Percentiles rank a stretch among this genome's conserved stretches.
phyloP scores from a whole-genome alignment of 1,284 basidiomycete species.

The Porogramme epimiltina region DNA sequence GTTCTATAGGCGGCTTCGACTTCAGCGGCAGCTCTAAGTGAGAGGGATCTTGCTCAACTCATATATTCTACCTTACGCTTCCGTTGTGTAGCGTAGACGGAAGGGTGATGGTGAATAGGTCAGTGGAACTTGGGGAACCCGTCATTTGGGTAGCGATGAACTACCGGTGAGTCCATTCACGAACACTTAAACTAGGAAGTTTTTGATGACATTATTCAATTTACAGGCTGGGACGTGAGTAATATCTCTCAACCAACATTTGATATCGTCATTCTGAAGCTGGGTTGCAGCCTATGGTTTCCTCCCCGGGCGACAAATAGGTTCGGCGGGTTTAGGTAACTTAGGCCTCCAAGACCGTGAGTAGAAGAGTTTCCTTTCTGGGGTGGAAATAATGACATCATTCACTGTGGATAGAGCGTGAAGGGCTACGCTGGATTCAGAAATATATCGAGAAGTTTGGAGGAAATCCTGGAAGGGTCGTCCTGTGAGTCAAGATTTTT shows the following conservation, averaged over 20 bases:
- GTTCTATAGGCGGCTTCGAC: background rate
- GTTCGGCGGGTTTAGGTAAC: slow-evolving; percentile 52
- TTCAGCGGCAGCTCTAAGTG: background rate
- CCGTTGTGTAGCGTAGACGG: background rate
- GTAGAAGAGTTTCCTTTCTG: slow-evolving; percentile 16
- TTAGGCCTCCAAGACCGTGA: slow-evolving; percentile 55
- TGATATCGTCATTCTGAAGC: no score
- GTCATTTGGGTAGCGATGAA: slow-evolving; percentile 37
- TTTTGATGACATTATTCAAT: background rate
- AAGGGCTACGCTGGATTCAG: slow-evolving; percentile 58
- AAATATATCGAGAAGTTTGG: slow-evolving; percentile 43
- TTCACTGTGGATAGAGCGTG: slow-evolving; percentile 8
- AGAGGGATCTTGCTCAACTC: background rate
- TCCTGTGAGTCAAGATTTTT: background rate
- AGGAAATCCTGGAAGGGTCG: slow-evolving; percentile 30
- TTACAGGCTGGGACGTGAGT: background rate
- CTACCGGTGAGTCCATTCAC: slow-evolving; percentile 26
- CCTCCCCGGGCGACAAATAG: slow-evolving; percentile 41
- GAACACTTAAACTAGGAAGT: background rate
- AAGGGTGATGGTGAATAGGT: slow-evolving; percentile 25
- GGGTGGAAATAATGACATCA: background rate
- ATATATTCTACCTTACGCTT: no score
- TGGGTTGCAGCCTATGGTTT: slow-evolving; percentile 17
- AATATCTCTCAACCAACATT: no score
- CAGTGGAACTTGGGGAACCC: slow-evolving; percentile 38